Evolutionary conservation across 192 early-diverging fungal species (phyloP).

Genomic region (Oehlia diaphana): DNA sequence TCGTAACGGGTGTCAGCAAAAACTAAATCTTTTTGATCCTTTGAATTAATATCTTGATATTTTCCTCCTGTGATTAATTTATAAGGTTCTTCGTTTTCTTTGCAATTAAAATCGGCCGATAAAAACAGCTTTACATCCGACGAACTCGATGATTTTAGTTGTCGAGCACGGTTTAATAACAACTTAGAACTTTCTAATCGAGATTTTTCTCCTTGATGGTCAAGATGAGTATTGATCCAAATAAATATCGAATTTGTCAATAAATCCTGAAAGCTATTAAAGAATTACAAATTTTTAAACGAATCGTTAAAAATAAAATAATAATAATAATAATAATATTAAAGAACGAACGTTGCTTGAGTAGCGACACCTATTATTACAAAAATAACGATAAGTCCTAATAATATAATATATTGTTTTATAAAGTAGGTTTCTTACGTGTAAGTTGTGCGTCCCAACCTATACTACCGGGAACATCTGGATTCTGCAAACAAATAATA

Average conservation of each 20-base stretch:
- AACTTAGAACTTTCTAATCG: conserved; percentile 33
- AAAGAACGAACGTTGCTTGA: conserved; percentile 30
- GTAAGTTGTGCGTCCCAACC: conserved; percentile 39
- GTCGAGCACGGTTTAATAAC: conserved; percentile 24
- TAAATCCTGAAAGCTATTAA: conserved; percentile 8
- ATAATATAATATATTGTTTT: not conserved
- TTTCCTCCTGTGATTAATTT: conserved; percentile 26
- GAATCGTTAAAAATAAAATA: too few relatives aligned
- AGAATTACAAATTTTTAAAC: not conserved
- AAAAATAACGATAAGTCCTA: not conserved
- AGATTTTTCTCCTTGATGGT: conserved; percentile 26
- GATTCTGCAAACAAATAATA: conserved; percentile 27
- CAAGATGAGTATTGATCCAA: conserved; percentile 40
- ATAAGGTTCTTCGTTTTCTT: conserved; percentile 33
- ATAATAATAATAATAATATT: too few relatives aligned
- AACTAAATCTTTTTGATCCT: not conserved
- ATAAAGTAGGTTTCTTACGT: conserved; percentile 23
- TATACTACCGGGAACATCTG: conserved; percentile 36
- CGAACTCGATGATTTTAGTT: not conserved
- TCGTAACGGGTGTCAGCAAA: conserved; percentile 40
- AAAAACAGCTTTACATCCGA: conserved; percentile 16
- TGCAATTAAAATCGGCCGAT: conserved; percentile 37
- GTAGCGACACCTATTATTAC: conserved; percentile 16
- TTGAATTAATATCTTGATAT: not conserved
- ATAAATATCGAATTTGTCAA: conserved; percentile 13